Evolutionary conservation across 2,329 filamentous ascomycete genomes (phyloP).

Genomic region (Cladophialophora bantiana): DNA sequence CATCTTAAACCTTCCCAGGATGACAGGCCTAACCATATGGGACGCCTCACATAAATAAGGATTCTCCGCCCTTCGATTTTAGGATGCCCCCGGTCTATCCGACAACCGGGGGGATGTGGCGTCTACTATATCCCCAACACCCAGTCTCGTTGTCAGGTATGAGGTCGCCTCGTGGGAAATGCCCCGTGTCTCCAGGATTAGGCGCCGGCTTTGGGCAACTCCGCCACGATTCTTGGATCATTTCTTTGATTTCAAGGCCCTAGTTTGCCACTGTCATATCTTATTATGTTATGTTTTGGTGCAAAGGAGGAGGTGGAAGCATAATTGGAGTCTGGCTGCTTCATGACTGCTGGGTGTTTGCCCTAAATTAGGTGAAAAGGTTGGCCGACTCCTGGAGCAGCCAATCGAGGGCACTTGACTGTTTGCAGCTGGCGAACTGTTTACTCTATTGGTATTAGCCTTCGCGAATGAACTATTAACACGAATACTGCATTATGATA

Average conservation of each 20-base stretch:
- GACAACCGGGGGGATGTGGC: background rate
- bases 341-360: background rate
- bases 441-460: background rate
- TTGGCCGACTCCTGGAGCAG: constrained; percentile 2
- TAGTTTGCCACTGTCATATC: background rate
- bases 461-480: background rate
- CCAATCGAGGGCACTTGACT: background rate
- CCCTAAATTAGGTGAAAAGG: constrained; percentile 8
- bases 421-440: background rate
- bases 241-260: background rate
- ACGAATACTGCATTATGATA: background rate
- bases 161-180: background rate
- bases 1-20: background rate
- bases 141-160: background rate
- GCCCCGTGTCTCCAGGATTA: background rate
- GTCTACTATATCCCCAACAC: background rate
- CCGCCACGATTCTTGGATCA: background rate
- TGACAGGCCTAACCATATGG: background rate
- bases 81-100: background rate
- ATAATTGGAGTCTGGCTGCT: background rate
- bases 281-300: background rate
- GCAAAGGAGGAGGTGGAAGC: background rate
- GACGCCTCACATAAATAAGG: background rate
- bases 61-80: background rate
- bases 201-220: background rate